Evolutionary conservation across 2,329 filamentous ascomycete species (phyloP).

Genomic region (Fusarium nisikadoi): DNA sequence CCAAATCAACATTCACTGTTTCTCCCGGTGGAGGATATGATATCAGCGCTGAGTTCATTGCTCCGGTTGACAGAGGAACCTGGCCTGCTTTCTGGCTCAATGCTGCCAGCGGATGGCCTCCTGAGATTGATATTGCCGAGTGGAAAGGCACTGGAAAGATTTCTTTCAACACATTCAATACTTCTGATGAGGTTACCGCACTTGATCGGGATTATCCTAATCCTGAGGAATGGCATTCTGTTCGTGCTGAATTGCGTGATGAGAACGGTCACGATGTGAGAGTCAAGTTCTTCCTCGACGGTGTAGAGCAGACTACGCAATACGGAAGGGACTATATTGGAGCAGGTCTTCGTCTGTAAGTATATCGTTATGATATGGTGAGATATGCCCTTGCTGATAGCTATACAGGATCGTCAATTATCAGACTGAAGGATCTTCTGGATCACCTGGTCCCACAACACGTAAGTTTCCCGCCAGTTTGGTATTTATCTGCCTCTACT

Average conservation of each 20-base stretch:
- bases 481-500: not conserved
- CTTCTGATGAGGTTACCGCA: slow-evolving; percentile 19
- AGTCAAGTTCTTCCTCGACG: slow-evolving; percentile 37
- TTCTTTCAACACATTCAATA: slow-evolving; percentile 37
- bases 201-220: slow-evolving; percentile 25
- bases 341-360: slow-evolving; percentile 25
- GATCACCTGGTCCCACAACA: slow-evolving; percentile 21
- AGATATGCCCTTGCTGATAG: not conserved
- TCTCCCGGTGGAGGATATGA: slow-evolving; percentile 23
- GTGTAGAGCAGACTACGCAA: slow-evolving; percentile 26
- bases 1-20: slow-evolving; percentile 31
- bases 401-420: slow-evolving; percentile 23
- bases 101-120: slow-evolving; percentile 29
- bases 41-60: slow-evolving; percentile 29
- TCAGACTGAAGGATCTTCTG: slow-evolving; percentile 33
- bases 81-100: slow-evolving; percentile 39
- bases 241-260: slow-evolving; percentile 31
- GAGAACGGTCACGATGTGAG: slow-evolving; percentile 31
- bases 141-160: slow-evolving; percentile 36
- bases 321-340: slow-evolving; percentile 32
- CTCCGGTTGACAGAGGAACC: slow-evolving; percentile 15
- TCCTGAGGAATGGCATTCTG: slow-evolving; percentile 29
- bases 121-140: slow-evolving; percentile 34
- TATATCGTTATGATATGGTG: not conserved
- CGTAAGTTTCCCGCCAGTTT: not conserved